These are phyloP conservation scores for Fusarium graminum DNA, from an alignment of 2,329 filamentous ascomycete genomes.

Conservation along the genomic window DNA sequence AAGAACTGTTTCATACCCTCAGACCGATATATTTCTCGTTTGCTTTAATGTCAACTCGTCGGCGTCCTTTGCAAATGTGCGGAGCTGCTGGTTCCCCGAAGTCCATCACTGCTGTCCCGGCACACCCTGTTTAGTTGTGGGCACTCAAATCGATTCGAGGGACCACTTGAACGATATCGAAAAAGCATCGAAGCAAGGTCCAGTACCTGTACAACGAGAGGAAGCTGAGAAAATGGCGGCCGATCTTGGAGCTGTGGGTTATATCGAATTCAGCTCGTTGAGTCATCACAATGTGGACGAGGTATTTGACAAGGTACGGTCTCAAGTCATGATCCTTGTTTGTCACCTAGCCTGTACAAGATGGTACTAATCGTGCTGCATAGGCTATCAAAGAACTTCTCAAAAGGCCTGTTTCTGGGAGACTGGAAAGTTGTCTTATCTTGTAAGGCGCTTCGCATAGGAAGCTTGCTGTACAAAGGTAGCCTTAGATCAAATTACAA, in stretches of 20 bases:
- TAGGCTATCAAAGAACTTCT: no score
- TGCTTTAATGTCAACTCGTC: slow-evolving; percentile 98
- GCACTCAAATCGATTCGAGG: slow-evolving; percentile 94
- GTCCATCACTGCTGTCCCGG: slow-evolving; percentile 98
- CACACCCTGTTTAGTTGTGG: slow-evolving; percentile 96
- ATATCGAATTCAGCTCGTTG: slow-evolving; percentile 97
- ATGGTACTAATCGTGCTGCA: no score
- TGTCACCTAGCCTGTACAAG: no score
- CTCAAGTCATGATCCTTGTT: no score
- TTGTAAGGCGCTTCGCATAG: no score
- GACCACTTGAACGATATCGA: slow-evolving; percentile 88
- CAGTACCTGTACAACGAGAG: slow-evolving; percentile 89
- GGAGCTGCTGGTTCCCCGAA: slow-evolving; percentile 98
- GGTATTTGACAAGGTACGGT: slow-evolving; percentile 91
- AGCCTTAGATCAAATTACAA: no score
- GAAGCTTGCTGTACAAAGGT: no score
- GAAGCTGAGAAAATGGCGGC: slow-evolving; percentile 96
- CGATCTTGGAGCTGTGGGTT: slow-evolving; percentile 96
- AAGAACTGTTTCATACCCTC: slow-evolving; percentile 93
- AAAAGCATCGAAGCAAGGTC: slow-evolving; percentile 94
- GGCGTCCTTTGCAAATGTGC: slow-evolving; percentile 97
- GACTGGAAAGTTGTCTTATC: no score
- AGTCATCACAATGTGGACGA: slow-evolving; percentile 99
- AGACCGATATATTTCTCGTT: slow-evolving; percentile 98
- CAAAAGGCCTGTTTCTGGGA: no score